A percentile compares a stretch with the other conserved stretches of the same genome.
These are phyloP conservation scores for Fennellomyces sp. DNA, from an alignment of 371 early-diverging fungal species.

Conservation along the genomic window DNA sequence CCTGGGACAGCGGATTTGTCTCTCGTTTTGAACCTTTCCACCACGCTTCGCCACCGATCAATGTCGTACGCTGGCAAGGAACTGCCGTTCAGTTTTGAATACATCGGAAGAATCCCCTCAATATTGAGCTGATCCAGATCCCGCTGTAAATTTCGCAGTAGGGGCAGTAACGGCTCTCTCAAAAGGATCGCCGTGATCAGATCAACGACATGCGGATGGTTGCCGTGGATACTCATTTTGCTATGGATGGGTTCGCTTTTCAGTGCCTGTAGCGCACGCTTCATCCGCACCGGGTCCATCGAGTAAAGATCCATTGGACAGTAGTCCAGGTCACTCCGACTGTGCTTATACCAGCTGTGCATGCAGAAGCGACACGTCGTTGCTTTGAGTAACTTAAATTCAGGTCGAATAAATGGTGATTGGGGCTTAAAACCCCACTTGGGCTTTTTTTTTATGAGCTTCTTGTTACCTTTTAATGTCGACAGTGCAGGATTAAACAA, in stretches of 20 bases:
- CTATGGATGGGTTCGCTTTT: slow-evolving; percentile 26
- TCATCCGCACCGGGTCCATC: slow-evolving; percentile 23
- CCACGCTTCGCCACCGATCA: slow-evolving; percentile 24
- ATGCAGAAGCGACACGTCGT: slow-evolving; percentile 63
- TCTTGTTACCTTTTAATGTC: not conserved
- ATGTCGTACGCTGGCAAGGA: slow-evolving; percentile 17
- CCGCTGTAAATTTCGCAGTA: slow-evolving; percentile 39
- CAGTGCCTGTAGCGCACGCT: slow-evolving; percentile 32
- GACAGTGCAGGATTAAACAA: not conserved
- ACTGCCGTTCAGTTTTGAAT: slow-evolving; percentile 4
- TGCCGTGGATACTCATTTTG: slow-evolving; percentile 33
- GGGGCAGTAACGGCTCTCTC: slow-evolving; percentile 41
- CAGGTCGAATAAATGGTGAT: slow-evolving; percentile 20
- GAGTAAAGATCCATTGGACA: slow-evolving; percentile 67
- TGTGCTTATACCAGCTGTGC: slow-evolving; percentile 46
- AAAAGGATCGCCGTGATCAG: slow-evolving; percentile 24
- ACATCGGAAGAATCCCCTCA: slow-evolving; percentile 39
- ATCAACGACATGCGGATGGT: not conserved
- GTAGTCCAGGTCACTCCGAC: slow-evolving; percentile 22
- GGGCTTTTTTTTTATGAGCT: slow-evolving; percentile 34
- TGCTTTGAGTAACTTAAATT: slow-evolving; percentile 26
- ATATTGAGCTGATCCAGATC: slow-evolving; percentile 51
- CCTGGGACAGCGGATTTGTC: not conserved
- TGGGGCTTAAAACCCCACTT: slow-evolving; percentile 65
- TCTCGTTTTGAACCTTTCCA: slow-evolving; percentile 16